phyloP scores from a whole-genome alignment of 2,329 filamentous ascomycete genomes.

The Aspergillus costaricaensis region DNA sequence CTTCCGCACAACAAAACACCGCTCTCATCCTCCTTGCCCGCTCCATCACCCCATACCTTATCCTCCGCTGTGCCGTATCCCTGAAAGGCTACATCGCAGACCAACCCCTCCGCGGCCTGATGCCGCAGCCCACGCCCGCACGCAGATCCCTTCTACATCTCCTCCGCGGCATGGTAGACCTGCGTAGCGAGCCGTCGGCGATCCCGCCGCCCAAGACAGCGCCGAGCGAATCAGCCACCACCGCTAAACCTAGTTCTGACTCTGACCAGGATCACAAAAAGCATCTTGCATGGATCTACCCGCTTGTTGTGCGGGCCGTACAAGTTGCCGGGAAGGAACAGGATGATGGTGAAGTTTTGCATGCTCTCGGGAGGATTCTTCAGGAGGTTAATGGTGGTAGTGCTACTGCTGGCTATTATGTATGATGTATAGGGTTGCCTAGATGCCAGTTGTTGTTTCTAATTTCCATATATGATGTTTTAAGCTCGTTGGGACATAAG shows the following conservation, averaged over 20 bases:
- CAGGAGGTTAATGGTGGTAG: conserved; percentile 55
- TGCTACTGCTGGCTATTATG: conserved; percentile 38
- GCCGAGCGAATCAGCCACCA: conserved; percentile 42
- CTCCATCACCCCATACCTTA: conserved; percentile 76
- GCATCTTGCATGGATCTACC: conserved; percentile 80
- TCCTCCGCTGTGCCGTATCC: conserved; percentile 76
- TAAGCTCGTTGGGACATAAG: background rate
- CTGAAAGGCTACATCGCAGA: conserved; percentile 87
- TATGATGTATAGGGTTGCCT: background rate
- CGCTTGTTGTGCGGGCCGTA: conserved; percentile 56
- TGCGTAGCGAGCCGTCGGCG: conserved; percentile 70
- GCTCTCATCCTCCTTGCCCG: conserved; percentile 66
- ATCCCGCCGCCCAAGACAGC: conserved; percentile 55
- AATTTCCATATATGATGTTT: background rate
- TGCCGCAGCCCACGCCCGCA: conserved; percentile 83
- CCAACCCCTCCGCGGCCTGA: conserved; percentile 82
- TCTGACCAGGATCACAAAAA: conserved; percentile 55
- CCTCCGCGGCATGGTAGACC: conserved; percentile 64
- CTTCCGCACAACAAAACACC: conserved; percentile 29
- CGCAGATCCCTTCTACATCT: conserved; percentile 75
- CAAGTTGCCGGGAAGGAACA: conserved; percentile 44
- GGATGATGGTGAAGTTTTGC: conserved; percentile 41
- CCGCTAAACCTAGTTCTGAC: conserved; percentile 47
- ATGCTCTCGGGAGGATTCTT: conserved; percentile 61
- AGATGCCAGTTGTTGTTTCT: background rate